Evolutionary conservation across 306 rosid species (phyloP), one percentile per base, ranked within the genome.

Genomic region (Trifolium pratense): DNA sequence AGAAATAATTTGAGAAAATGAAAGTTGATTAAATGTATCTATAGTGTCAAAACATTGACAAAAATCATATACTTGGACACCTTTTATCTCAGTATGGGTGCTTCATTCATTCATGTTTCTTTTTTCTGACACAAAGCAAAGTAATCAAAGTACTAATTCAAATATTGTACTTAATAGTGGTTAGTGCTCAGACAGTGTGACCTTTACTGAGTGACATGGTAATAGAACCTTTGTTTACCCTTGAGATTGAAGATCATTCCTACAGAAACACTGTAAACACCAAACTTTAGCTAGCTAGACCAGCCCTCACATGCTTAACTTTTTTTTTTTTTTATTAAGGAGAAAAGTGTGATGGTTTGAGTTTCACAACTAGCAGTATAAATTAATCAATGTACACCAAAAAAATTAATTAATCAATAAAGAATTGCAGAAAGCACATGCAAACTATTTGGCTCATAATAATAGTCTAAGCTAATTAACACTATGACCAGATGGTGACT

Each of bases 201-300:
- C 70, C 73, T 69, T 69, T 80, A 40, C 51, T 73, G 66, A 73
- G 75, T 59, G 65, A 66, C 62, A 26, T 73, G 42, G 66, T 63
- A 69, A 70, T 70, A 71, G 21, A 76, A 64, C 68, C 56, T 75
- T 62, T 76, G 74, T 65, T 65, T 81, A 64, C 74, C 81, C 78
- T 53, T 70, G 59, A 72, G 55, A 68, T 75, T 71, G 31, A 81
- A 70, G 48, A 75, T 75, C 68, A 70, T 80, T 63, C 80, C 56
- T 31, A 63, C 58, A 34, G 60, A 71, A 76, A 55, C 68, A 69
- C 67, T 40, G 58, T 52, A 74, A 55, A 58, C 46, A 74, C 68
- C 74, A 63, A 9, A 52, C 73, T 80, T 68, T 74, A 52, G 74
- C 68, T 67, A 31, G 18, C 68, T 68, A 32, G 20, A 68, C 43